Evolutionary conservation across 441 rosid genomes (phyloP).

Genomic region (Mallotus japonicus): DNA sequence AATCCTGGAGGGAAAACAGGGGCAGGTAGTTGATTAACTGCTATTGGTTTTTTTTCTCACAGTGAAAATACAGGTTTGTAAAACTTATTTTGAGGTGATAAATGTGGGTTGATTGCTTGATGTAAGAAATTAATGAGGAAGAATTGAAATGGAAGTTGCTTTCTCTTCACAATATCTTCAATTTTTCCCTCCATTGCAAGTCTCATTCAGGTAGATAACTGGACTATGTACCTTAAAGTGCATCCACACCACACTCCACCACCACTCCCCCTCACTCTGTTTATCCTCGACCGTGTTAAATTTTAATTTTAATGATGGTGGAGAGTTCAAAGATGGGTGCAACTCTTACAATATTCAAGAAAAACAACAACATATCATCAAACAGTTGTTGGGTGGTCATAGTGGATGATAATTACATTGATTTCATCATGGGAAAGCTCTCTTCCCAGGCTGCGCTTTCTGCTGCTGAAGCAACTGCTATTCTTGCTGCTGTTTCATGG

Average conservation of each 20-base stretch:
- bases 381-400: slow-evolving; percentile 28
- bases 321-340: too few relatives aligned
- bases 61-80: slow-evolving; percentile 19
- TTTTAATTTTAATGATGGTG: too few relatives aligned
- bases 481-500: too few relatives aligned
- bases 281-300: too few relatives aligned
- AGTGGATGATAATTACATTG: background rate
- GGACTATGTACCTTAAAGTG: too few relatives aligned
- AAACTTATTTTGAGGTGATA: slow-evolving; percentile 22
- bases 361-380: too few relatives aligned
- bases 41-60: background rate
- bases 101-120: slow-evolving; percentile 36
- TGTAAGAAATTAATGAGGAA: slow-evolving; percentile 16
- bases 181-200: background rate
- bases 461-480: too few relatives aligned
- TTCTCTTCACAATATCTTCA: background rate
- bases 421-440: slow-evolving; percentile 27
- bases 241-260: too few relatives aligned
- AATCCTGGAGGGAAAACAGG: slow-evolving; percentile 6
- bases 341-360: too few relatives aligned
- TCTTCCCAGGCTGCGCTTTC: slow-evolving; percentile 34
- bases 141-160: slow-evolving; percentile 11
- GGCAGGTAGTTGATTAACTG: background rate
- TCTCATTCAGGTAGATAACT: background rate
- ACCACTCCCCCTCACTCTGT: too few relatives aligned